Conservation (phyloP, 305 asterid species). For the Fraxinus latifolia region DNA sequence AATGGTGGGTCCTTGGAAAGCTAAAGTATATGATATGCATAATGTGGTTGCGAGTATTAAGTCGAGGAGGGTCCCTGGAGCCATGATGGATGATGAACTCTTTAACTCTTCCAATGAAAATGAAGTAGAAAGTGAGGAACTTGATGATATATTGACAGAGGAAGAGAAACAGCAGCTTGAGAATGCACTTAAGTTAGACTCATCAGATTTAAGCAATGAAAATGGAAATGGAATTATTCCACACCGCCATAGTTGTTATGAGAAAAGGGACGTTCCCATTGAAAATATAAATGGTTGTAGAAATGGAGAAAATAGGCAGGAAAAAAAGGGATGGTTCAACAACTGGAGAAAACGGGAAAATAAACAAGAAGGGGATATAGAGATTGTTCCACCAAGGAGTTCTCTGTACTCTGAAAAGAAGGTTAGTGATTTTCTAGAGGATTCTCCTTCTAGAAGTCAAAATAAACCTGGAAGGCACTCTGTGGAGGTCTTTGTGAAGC, state of each 20-base stretch:
- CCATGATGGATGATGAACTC: background rate
- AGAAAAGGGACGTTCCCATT: conserved; percentile 63
- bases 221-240: too few relatives aligned
- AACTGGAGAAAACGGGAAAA: conserved; percentile 82
- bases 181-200: background rate
- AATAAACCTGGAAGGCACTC: conserved; percentile 69
- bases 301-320: conserved; percentile 52
- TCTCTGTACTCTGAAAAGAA: conserved; percentile 64
- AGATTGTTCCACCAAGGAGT: conserved; percentile 64
- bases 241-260: too few relatives aligned
- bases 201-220: too few relatives aligned
- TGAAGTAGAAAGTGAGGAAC: background rate
- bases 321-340: conserved; percentile 80
- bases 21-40: background rate
- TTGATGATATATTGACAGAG: background rate
- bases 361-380: conserved; percentile 54
- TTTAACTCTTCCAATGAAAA: background rate
- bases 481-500: conserved; percentile 62
- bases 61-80: background rate
- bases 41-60: background rate
- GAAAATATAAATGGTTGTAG: conserved; percentile 52
- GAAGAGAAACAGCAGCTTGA: background rate
- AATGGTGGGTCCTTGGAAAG: conserved; percentile 46
- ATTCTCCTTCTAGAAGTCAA: conserved; percentile 50
- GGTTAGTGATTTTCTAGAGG: conserved; percentile 63